These are phyloP conservation scores for Creolimax fragrantissima DNA, from an alignment of 78 protist species.

Conservation along the genomic window DNA sequence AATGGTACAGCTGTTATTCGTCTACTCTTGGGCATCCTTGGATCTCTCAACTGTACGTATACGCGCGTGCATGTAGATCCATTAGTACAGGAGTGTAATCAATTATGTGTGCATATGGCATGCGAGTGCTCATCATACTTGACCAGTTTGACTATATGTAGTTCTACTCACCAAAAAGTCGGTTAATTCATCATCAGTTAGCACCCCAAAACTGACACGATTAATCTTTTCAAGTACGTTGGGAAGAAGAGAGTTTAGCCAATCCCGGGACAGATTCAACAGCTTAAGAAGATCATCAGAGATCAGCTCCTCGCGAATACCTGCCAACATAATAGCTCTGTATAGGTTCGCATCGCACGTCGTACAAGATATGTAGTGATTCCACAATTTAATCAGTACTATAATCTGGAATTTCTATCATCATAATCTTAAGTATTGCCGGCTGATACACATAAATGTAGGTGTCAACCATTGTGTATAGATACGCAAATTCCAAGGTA, in stretches of 20 bases:
- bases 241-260: conserved; percentile 33
- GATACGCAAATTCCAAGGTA: no score
- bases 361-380: no score
- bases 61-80: neutral
- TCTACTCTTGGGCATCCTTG: conserved; percentile 25
- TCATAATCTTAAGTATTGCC: no score
- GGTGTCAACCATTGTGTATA: no score
- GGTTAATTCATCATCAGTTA: conserved; percentile 13
- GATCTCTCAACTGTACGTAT: neutral
- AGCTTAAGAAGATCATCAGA: neutral
- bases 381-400: no score
- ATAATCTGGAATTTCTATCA: no score
- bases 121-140: neutral
- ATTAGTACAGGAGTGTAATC: no score
- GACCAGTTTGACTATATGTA: neutral
- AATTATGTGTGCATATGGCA: no score
- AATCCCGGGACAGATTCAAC: conserved; percentile 41
- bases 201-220: conserved; percentile 55
- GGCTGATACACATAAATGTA: no score
- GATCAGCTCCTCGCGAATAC: neutral
- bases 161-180: neutral
- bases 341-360: no score
- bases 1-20: conserved; percentile 59
- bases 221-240: conserved; percentile 46
- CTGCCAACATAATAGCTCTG: neutral